Evolutionary conservation across 805 yeast genomes (phyloP).

Genomic region (Pichia deserticola): DNA sequence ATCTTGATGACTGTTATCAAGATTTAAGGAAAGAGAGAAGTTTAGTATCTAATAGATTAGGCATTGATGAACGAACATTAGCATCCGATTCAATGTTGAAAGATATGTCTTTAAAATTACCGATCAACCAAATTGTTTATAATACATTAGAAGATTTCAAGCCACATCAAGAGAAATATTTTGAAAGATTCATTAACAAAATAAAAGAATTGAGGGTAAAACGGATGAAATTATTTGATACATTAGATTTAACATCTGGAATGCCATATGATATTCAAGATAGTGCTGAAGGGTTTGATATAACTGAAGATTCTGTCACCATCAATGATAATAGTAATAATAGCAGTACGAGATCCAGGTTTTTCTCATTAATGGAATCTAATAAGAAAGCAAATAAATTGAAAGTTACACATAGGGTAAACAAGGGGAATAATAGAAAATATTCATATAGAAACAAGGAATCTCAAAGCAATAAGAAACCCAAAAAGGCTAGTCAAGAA

Average conservation of each 20-base stretch:
- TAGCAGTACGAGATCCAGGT: neutral
- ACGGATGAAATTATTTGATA: slow-evolving; percentile 15
- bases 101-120: slow-evolving; percentile 50
- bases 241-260: neutral
- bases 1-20: slow-evolving; percentile 25
- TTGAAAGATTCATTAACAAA: slow-evolving; percentile 17
- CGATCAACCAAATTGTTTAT: slow-evolving; percentile 43
- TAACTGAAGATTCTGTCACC: neutral
- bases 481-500: neutral
- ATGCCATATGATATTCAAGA: neutral
- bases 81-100: slow-evolving; percentile 36
- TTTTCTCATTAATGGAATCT: too few species aligned
- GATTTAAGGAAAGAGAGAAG: slow-evolving; percentile 36
- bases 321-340: neutral
- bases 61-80: slow-evolving; percentile 28
- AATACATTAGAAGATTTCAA: slow-evolving; percentile 31
- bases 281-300: neutral
- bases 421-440: neutral
- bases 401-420: too few species aligned
- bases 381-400: too few species aligned
- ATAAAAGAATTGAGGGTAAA: slow-evolving; percentile 17
- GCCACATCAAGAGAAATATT: slow-evolving; percentile 24
- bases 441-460: neutral
- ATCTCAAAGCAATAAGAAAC: neutral
- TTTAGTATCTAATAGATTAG: slow-evolving; percentile 34